Percentiles rank a stretch among this genome's conserved stretches.
Evolutionary conservation across 148 eudicot genomes (phyloP).

Genomic region (Rhododendron williamsianum): DNA sequence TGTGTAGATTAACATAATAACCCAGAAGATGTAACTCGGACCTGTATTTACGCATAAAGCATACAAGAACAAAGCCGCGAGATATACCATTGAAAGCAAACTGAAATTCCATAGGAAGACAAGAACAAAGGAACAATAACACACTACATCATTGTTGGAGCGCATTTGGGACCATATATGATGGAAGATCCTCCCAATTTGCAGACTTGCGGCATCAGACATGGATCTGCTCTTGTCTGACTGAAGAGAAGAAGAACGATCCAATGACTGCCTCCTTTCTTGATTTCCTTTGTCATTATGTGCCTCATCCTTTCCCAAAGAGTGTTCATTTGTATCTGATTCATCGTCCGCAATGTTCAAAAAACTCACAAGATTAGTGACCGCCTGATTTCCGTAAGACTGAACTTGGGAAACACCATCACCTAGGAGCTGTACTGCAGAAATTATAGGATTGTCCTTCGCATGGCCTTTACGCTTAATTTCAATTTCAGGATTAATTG

Average conservation of each 20-base stretch:
- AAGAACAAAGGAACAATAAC: conserved; percentile 90
- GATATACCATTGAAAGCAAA: conserved; percentile 90
- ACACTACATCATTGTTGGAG: conserved; percentile 87
- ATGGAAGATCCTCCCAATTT: conserved; percentile 61
- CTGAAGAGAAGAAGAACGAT: conserved; percentile 62
- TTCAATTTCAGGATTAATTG: conserved; percentile 27
- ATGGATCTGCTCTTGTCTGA: conserved; percentile 74
- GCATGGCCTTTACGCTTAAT: conserved; percentile 37
- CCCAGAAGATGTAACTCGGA: conserved; percentile 86
- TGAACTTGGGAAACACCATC: conserved; percentile 98
- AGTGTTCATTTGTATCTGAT: conserved; percentile 40
- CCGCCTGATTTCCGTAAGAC: conserved; percentile 90
- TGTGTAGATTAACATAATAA: conserved; percentile 79
- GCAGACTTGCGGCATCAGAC: conserved; percentile 62
- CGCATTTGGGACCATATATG: conserved; percentile 96
- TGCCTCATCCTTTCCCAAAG: conserved; percentile 40
- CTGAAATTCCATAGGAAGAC: conserved; percentile 98
- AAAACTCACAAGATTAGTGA: conserved; percentile 70
- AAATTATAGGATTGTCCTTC: conserved; percentile 73
- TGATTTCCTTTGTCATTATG: conserved; percentile 39
- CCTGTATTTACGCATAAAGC: conserved; percentile 94
- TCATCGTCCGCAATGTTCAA: conserved; percentile 74
- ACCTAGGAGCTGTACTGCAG: conserved; percentile 85
- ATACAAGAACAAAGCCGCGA: conserved; percentile 83
- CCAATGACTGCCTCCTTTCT: conserved; percentile 27